phyloP scores from a whole-genome alignment of 2,329 filamentous ascomycete species.

The Sporothrix brunneoviolacea region DNA sequence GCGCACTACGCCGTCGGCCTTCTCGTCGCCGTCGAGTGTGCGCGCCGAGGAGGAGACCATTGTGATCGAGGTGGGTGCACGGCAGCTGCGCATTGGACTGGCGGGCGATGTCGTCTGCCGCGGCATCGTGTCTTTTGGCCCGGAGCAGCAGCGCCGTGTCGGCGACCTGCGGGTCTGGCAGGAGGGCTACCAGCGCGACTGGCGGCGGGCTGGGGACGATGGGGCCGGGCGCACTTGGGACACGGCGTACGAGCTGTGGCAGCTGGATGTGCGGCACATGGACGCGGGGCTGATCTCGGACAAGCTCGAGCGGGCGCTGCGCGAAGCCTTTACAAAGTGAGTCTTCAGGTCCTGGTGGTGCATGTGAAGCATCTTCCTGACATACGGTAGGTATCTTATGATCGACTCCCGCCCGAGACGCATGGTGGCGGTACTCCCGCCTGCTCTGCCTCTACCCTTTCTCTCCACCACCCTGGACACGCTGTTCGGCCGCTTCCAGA shows the following conservation, averaged over 20 bases:
- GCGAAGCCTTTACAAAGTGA: slow-evolving; percentile 76
- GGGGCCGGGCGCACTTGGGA: slow-evolving; percentile 49
- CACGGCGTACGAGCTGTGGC: slow-evolving; percentile 67
- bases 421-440: slow-evolving; percentile 62
- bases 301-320: slow-evolving; percentile 74
- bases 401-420: slow-evolving; percentile 71
- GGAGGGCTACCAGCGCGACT: slow-evolving; percentile 42
- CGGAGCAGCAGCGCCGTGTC: slow-evolving; percentile 66
- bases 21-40: slow-evolving; percentile 54
- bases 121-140: slow-evolving; percentile 61
- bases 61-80: slow-evolving; percentile 74
- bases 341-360: too few relatives aligned
- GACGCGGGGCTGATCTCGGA: slow-evolving; percentile 79
- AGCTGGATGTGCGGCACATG: slow-evolving; percentile 61
- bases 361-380: too few relatives aligned
- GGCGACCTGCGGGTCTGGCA: slow-evolving; percentile 76
- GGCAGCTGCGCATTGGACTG: slow-evolving; percentile 75
- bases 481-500: slow-evolving; percentile 73
- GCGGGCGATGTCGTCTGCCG: slow-evolving; percentile 78
- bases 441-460: slow-evolving; percentile 19
- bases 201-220: slow-evolving; percentile 29
- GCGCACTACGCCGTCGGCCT: slow-evolving; percentile 46
- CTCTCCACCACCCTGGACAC: slow-evolving; percentile 61
- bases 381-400: slow-evolving; percentile 49
- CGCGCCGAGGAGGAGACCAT: slow-evolving; percentile 77